A percentile compares a stretch with the other conserved stretches of the same genome.
phyloP scores from a whole-genome alignment of 306 rosid genomes.

The Malus asiatica region DNA sequence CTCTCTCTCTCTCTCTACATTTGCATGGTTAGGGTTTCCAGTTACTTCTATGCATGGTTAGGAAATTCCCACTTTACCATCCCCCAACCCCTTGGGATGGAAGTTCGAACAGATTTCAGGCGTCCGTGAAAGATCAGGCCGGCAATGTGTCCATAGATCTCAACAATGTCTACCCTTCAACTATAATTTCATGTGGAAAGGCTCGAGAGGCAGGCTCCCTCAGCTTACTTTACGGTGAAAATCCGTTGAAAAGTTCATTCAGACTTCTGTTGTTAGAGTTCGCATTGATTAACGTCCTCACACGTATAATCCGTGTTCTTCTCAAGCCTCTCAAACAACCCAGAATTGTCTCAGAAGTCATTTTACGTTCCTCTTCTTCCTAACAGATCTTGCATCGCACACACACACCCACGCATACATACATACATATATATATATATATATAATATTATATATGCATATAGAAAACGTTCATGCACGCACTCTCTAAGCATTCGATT shows the following conservation, averaged over 20 bases:
- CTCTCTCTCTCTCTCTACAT: neutral
- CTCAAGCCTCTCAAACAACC: conserved; percentile 77
- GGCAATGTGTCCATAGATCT: neutral
- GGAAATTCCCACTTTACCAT: conserved; percentile 24
- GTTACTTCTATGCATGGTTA: conserved; percentile 40
- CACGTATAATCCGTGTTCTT: conserved; percentile 31
- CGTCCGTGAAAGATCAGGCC: neutral
- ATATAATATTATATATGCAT: neutral
- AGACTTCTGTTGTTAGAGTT: conserved; percentile 37
- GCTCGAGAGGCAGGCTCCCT: neutral
- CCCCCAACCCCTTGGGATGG: conserved; percentile 14
- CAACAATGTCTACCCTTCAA: neutral
- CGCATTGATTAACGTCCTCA: conserved; percentile 13
- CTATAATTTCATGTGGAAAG: conserved; percentile 3
- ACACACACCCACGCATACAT: no score
- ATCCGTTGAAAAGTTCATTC: conserved; percentile 34
- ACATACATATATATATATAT: no score
- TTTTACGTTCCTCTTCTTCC: conserved; percentile 35
- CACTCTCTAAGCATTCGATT: neutral
- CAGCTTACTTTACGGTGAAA: conserved; percentile 38
- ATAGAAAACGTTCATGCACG: neutral
- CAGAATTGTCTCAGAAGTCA: conserved; percentile 47
- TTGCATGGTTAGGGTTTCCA: conserved; percentile 8
- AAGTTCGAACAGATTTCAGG: neutral
- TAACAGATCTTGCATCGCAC: neutral